These are phyloP conservation scores for Penicillium taxi DNA, from an alignment of 495 filamentous ascomycete species.

Conservation along the genomic window DNA sequence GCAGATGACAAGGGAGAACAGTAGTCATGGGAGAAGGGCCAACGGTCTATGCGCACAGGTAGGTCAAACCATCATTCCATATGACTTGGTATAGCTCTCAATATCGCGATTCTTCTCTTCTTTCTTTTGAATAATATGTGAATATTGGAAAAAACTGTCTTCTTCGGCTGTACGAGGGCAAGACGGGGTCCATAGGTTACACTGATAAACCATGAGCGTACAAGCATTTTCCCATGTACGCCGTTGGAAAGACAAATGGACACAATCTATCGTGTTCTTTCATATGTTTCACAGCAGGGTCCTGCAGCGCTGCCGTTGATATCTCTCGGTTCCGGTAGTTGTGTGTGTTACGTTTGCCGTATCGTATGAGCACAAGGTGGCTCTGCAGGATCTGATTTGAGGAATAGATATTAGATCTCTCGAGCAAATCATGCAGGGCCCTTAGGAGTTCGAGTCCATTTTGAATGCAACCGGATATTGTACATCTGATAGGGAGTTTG, in stretches of 20 bases:
- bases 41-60: constrained; percentile 31
- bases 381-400: constrained; percentile 7
- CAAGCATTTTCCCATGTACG: constrained; percentile 7
- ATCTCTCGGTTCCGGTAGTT: constrained; percentile 15
- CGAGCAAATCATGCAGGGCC: constrained; percentile 1
- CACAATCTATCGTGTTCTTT: not conserved
- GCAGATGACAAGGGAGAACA: constrained; percentile 28
- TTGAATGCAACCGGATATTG: constrained; percentile 12
- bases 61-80: no score
- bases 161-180: constrained; percentile 16
- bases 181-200: constrained; percentile 9
- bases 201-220: constrained; percentile 11
- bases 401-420: constrained; percentile 1
- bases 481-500: not conserved
- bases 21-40: constrained; percentile 34
- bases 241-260: constrained; percentile 9
- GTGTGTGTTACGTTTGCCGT: not conserved
- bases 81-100: no score
- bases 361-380: constrained; percentile 5
- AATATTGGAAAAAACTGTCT: not conserved
- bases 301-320: constrained; percentile 14
- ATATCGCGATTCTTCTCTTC: no score
- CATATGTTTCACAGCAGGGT: constrained; percentile 18
- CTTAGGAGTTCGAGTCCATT: constrained; percentile 1
- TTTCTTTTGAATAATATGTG: no score